Conservation (phyloP, 176 grass and related monocot species). For the Ampelocalamus luodianensis region DNA sequence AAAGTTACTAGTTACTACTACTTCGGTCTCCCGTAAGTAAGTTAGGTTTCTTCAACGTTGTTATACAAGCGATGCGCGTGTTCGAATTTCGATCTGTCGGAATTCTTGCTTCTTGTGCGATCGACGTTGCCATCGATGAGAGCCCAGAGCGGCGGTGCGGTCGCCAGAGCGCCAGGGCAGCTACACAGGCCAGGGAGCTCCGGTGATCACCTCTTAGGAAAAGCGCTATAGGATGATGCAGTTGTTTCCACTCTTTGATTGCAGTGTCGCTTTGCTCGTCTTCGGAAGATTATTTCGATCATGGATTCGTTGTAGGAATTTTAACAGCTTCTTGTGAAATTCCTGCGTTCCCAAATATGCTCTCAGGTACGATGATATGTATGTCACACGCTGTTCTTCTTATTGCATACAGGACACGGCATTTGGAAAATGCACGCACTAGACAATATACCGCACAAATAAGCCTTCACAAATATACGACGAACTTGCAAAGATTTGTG, state of each 20-base stretch:
- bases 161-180: no score
- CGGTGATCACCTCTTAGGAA: no score
- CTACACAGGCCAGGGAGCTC: no score
- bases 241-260: no score
- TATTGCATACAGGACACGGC: background rate
- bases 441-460: background rate
- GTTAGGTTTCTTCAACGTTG: background rate
- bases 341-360: background rate
- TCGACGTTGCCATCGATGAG: background rate
- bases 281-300: background rate
- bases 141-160: background rate
- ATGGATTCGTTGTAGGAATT: background rate
- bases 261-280: background rate
- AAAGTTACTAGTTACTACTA: no score
- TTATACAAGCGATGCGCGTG: no score
- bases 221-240: no score
- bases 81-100: background rate
- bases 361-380: background rate
- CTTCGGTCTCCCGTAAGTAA: no score
- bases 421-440: no score
- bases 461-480: background rate
- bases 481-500: background rate
- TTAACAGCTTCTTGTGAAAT: background rate
- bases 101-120: background rate
- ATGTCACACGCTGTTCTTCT: background rate